phyloP scores from a whole-genome alignment of 495 filamentous ascomycete species.

The Podospora australis region DNA sequence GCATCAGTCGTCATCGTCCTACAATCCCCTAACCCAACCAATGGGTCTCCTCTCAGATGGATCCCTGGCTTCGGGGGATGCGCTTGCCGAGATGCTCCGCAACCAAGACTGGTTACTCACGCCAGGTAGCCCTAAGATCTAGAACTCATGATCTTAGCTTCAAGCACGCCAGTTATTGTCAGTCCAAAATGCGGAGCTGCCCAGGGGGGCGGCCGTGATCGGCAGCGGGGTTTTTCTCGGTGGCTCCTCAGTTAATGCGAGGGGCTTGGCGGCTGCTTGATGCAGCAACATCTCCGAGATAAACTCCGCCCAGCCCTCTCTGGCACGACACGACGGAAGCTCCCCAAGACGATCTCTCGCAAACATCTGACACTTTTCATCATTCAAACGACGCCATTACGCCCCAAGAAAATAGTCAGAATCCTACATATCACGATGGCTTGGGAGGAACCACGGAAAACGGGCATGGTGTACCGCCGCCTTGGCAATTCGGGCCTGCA shows the following conservation, averaged over 20 bases:
- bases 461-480: slow-evolving; percentile 64
- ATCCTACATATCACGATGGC: slow-evolving; percentile 15
- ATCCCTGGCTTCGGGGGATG: not conserved
- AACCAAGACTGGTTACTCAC: slow-evolving; percentile 8
- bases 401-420: not conserved
- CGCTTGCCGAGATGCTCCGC: slow-evolving; percentile 1
- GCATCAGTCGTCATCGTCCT: slow-evolving; percentile 5
- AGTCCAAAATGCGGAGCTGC: not conserved
- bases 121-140: slow-evolving; percentile 2
- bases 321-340: not conserved
- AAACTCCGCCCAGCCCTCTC: slow-evolving; percentile 7
- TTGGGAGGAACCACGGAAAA: slow-evolving; percentile 26
- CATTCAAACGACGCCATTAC: not conserved
- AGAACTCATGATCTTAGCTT: not conserved
- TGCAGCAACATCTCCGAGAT: slow-evolving; percentile 11
- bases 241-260: not conserved
- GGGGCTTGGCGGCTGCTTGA: not conserved
- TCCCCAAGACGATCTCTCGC: not conserved
- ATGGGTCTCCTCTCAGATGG: not conserved
- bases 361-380: not conserved
- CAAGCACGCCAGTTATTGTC: slow-evolving; percentile 2
- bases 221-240: not conserved
- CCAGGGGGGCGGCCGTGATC: not conserved
- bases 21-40: slow-evolving; percentile 1
- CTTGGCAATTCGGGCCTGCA: slow-evolving; percentile 70